A percentile compares a stretch with the other conserved stretches of the same genome.
Evolutionary conservation across 2,329 filamentous ascomycete species (phyloP).

Genomic region (Xylariaceae sp.): DNA sequence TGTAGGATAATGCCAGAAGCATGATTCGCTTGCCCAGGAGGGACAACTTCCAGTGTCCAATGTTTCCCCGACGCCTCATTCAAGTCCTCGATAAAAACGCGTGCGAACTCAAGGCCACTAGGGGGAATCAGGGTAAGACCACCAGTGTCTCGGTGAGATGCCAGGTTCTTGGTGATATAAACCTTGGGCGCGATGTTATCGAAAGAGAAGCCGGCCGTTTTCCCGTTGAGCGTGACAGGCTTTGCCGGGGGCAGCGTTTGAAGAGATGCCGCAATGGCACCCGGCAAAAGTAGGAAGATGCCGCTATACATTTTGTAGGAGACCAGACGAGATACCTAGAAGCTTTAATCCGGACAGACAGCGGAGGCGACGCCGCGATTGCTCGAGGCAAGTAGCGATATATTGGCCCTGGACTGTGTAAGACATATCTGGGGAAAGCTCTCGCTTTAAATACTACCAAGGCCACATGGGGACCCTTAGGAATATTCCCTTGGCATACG

Average conservation of each 20-base stretch:
- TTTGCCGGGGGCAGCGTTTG: constrained; percentile 14
- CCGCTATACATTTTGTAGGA: constrained; percentile 7
- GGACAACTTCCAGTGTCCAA: constrained; percentile 39
- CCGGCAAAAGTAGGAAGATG: constrained; percentile 3
- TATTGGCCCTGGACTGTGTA: background rate
- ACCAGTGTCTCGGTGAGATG: constrained; percentile 36
- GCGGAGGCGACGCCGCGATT: background rate
- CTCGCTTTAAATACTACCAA: background rate
- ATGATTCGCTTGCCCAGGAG: constrained; percentile 31
- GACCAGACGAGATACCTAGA: background rate
- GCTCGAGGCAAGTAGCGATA: background rate
- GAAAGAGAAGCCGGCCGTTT: constrained; percentile 10
- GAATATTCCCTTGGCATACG: background rate
- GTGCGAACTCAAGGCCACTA: constrained; percentile 43
- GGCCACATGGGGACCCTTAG: background rate
- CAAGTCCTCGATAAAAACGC: constrained; percentile 42
- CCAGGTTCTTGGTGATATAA: constrained; percentile 39
- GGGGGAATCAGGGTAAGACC: constrained; percentile 50
- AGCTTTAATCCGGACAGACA: background rate
- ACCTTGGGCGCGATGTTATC: constrained; percentile 27
- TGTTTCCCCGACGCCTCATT: constrained; percentile 35
- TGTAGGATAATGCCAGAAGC: constrained; percentile 41
- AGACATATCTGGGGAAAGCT: background rate
- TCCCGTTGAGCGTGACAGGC: background rate
- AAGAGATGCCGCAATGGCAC: constrained; percentile 10